These are phyloP conservation scores for Microascus cirrosus DNA, from an alignment of 2,329 filamentous ascomycete genomes.

Conservation along the genomic window DNA sequence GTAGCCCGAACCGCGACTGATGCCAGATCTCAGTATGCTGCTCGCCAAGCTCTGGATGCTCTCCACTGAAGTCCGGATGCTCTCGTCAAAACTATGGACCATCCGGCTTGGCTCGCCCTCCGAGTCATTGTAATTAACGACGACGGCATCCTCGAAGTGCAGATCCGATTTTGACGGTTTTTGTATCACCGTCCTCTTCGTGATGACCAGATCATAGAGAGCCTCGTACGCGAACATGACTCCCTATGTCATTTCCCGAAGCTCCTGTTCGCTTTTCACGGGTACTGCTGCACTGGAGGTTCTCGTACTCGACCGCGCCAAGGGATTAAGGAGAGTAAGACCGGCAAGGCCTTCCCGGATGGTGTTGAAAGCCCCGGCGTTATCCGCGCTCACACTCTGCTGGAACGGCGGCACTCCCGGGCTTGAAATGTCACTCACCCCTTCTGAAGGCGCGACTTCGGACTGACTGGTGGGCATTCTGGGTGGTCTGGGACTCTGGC, in stretches of 20 bases:
- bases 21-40: neutral
- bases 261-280: constrained; percentile 25
- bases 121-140: constrained; percentile 3
- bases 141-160: constrained; percentile 7
- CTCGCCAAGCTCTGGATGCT: neutral
- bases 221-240: constrained; percentile 22
- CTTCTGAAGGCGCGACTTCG: constrained; percentile 49
- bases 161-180: constrained; percentile 6
- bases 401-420: constrained; percentile 23
- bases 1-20: neutral
- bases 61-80: neutral
- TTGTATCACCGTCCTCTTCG: constrained; percentile 13
- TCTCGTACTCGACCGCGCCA: constrained; percentile 14
- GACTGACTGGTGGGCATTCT: constrained; percentile 30
- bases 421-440: constrained; percentile 40
- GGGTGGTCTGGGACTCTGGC: constrained; percentile 24
- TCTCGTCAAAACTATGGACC: neutral
- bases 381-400: constrained; percentile 33
- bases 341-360: constrained; percentile 36
- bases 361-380: constrained; percentile 28
- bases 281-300: constrained; percentile 2
- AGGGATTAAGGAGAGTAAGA: constrained; percentile 34
- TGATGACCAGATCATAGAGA: constrained; percentile 21
- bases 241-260: constrained; percentile 34
- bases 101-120: neutral